Percentiles rank a stretch among this genome's conserved stretches.
phyloP scores from a whole-genome alignment of 495 filamentous ascomycete species.

The Penicillium alfredii region DNA sequence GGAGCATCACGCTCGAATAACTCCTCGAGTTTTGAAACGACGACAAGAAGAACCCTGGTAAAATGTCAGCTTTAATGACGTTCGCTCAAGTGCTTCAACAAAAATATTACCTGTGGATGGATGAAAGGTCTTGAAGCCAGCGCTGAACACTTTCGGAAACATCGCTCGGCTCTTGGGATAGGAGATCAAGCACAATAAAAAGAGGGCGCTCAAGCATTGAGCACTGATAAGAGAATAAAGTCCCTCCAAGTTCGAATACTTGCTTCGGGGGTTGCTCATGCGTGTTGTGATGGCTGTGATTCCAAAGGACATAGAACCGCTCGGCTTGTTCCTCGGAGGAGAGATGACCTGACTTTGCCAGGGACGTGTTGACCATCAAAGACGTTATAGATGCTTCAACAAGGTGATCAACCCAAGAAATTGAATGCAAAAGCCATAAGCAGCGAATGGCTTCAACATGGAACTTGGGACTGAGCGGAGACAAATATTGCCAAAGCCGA shows the following conservation, averaged over 20 bases:
- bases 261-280: constrained; percentile 48
- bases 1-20: constrained; percentile 25
- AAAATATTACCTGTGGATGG: constrained; percentile 41
- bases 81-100: too few relatives aligned
- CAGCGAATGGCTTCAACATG: constrained; percentile 87
- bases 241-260: constrained; percentile 37
- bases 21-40: constrained; percentile 35
- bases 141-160: constrained; percentile 66
- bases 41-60: constrained; percentile 39
- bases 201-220: constrained; percentile 76
- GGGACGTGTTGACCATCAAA: constrained; percentile 54
- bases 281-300: constrained; percentile 65
- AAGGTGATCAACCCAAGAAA: constrained; percentile 48
- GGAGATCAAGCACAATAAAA: constrained; percentile 74
- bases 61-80: constrained; percentile 17
- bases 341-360: constrained; percentile 19
- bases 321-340: constrained; percentile 34
- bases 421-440: constrained; percentile 76
- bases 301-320: constrained; percentile 71
- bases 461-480: constrained; percentile 75
- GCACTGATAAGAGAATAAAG: constrained; percentile 33
- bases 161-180: constrained; percentile 67
- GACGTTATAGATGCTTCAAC: constrained; percentile 77
- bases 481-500: constrained; percentile 72
- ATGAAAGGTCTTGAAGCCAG: constrained; percentile 73